Evolutionary conservation across 345 rosid genomes (phyloP).

Genomic region (Eutrema japonicum): DNA sequence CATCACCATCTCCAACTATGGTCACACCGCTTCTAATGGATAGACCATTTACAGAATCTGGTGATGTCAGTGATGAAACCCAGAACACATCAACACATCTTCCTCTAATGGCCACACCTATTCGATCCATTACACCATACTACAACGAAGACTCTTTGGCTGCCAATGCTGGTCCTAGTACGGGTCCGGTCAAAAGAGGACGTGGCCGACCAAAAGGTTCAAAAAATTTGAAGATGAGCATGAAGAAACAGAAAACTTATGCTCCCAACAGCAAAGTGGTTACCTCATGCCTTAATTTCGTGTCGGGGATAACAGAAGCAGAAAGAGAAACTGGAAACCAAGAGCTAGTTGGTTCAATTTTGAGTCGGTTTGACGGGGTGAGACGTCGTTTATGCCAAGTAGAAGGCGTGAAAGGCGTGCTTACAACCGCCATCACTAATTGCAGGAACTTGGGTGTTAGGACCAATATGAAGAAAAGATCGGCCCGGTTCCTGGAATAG

Average conservation of each 20-base stretch:
- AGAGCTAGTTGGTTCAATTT: constrained; percentile 45
- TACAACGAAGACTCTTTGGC: too few relatives aligned
- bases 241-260: not conserved
- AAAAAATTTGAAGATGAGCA: not conserved
- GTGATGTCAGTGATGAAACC: not conserved
- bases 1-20: not conserved
- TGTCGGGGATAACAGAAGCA: constrained; percentile 32
- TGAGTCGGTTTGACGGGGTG: constrained; percentile 51
- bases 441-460: constrained; percentile 52
- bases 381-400: constrained; percentile 56
- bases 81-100: not conserved
- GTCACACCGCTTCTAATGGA: not conserved
- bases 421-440: constrained; percentile 37
- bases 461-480: constrained; percentile 58
- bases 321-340: constrained; percentile 50
- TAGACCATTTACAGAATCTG: too few relatives aligned
- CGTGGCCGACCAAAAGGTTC: constrained; percentile 27
- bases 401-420: constrained; percentile 40
- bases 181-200: constrained; percentile 10
- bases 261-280: not conserved
- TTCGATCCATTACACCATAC: too few relatives aligned
- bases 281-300: not conserved
- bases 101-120: not conserved
- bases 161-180: not conserved
- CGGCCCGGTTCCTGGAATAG: constrained; percentile 63